These are phyloP conservation scores for Eutypella sp. DNA, from an alignment of 2,329 filamentous ascomycete genomes.

Conservation along the genomic window DNA sequence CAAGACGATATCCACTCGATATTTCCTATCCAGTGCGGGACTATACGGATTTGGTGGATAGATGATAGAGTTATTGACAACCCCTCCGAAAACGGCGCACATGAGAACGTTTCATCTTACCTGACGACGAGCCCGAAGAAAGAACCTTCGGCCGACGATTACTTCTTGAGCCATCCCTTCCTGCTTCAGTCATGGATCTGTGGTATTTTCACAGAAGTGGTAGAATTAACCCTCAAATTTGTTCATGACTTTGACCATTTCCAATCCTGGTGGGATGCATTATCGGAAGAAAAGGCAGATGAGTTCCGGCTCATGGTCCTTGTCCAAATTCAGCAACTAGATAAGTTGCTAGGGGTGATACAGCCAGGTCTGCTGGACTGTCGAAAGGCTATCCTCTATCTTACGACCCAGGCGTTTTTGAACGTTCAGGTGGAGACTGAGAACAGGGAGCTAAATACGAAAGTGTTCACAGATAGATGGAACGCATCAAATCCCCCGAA, in stretches of 20 bases:
- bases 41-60: background rate
- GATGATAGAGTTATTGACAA: background rate
- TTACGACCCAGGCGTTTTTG: background rate
- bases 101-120: background rate
- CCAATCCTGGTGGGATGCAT: background rate
- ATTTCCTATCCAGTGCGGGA: background rate
- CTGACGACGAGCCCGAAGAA: background rate
- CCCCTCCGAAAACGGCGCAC: background rate
- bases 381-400: background rate
- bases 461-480: background rate
- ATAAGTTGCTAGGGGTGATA: background rate
- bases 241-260: background rate
- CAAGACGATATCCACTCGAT: background rate
- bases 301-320: background rate
- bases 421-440: background rate
- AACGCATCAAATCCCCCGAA: too few species aligned
- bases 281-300: background rate
- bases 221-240: background rate
- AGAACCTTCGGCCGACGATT: too few species aligned
- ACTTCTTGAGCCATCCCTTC: too few species aligned
- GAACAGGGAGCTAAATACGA: background rate
- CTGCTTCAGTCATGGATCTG: background rate
- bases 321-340: background rate
- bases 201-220: background rate
- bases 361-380: background rate